phyloP scores from a whole-genome alignment of 2,329 filamentous ascomycete genomes.

The Tothia fuscella region DNA sequence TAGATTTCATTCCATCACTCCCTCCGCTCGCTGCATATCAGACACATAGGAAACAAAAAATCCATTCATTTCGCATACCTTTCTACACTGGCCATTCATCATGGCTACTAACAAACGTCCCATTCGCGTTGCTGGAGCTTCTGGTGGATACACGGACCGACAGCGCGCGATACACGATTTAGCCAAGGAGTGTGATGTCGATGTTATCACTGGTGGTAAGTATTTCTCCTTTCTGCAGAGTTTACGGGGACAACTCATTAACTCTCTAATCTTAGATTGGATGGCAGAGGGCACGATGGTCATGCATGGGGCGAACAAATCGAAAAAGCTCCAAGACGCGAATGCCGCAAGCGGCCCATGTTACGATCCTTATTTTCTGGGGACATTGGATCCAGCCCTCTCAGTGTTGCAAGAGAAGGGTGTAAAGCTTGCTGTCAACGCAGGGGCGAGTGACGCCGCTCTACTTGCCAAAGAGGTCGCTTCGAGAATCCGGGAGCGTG shows the following conservation, averaged over 20 bases:
- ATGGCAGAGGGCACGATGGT: conserved; percentile 15
- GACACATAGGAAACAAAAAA: no score
- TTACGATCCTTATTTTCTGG: conserved; percentile 12
- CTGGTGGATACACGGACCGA: not conserved
- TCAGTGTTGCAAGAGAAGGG: not conserved
- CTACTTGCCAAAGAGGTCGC: conserved; percentile 1
- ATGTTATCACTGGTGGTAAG: conserved; percentile 3
- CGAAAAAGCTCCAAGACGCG: conserved; percentile 5
- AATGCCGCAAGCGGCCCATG: not conserved
- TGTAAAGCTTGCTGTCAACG: conserved; percentile 10
- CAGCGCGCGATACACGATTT: conserved; percentile 2
- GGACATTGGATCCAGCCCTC: conserved; percentile 4
- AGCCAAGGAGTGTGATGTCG: conserved; percentile 1
- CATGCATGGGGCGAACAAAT: conserved; percentile 13
- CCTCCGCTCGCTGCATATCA: no score
- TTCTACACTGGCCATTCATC: no score
- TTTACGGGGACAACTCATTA: not conserved
- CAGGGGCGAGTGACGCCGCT: conserved; percentile 1
- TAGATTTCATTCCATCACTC: no score
- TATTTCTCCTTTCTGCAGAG: not conserved
- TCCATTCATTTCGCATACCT: no score
- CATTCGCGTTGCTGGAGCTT: conserved; percentile 1
- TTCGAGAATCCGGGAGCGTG: not conserved
- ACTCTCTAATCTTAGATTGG: conserved; percentile 11
- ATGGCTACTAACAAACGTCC: no score